phyloP scores from a whole-genome alignment of 495 filamentous ascomycete genomes.

The Aspergillus bridgeri region DNA sequence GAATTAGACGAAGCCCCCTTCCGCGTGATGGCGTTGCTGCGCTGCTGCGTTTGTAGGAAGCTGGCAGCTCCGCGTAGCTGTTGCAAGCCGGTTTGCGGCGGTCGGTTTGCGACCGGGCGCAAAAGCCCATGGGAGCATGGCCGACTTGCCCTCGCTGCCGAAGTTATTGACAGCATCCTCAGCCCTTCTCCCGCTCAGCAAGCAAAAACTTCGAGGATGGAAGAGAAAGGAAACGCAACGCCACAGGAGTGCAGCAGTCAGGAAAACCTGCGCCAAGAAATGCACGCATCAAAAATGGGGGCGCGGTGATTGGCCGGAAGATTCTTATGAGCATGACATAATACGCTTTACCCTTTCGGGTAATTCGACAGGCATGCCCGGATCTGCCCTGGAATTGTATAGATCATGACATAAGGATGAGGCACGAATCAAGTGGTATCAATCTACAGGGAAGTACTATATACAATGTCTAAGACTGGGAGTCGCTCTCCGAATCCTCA shows the following conservation, averaged over 20 bases:
- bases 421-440: neutral
- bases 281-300: constrained; percentile 27
- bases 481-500: constrained; percentile 42
- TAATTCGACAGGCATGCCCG: neutral
- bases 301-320: constrained; percentile 29
- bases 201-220: constrained; percentile 5
- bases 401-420: neutral
- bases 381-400: neutral
- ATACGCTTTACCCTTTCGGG: neutral
- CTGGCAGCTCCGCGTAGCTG: constrained; percentile 28
- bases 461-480: neutral
- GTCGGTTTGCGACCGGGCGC: constrained; percentile 14
- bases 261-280: constrained; percentile 37
- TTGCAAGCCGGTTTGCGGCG: constrained; percentile 23
- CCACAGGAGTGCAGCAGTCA: constrained; percentile 16
- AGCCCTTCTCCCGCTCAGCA: constrained; percentile 11
- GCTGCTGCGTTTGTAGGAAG: constrained; percentile 15
- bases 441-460: neutral
- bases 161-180: constrained; percentile 37
- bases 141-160: constrained; percentile 28
- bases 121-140: constrained; percentile 28
- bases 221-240: constrained; percentile 16
- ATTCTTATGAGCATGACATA: constrained; percentile 13
- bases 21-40: constrained; percentile 14
- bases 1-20: constrained; percentile 10